Evolutionary conservation across 345 rosid genomes (phyloP), one percentile per base, ranked within the genome.

Genomic region (Viola odorata): DNA sequence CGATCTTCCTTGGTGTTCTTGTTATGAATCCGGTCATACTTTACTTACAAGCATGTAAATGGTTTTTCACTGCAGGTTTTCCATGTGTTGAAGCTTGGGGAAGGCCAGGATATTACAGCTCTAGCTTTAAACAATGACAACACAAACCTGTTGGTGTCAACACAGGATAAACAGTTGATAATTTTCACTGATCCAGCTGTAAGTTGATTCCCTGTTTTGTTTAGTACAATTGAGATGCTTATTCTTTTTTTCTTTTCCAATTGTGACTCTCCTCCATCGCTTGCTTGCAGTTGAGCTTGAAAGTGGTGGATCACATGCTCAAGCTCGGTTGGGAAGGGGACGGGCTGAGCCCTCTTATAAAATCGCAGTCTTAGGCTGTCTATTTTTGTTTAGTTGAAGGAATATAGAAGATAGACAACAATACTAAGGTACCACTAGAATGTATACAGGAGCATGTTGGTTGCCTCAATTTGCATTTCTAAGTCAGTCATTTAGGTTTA

Each of bases 321-420:
- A 94, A 88, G 82, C 97, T 88, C 68, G 96, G 99, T n/a, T 88
- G 96, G 97, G 98, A 89, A 79, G 96, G 96, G 23, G 88, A 87
- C 3, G 88, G 84, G 60, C 75, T 87, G 17, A 81, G 79, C 78
- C 85, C 89, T 62, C 81, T 79, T 49, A 82, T 84, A 60, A 79
- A 82, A 64, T 73, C 73, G 12, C 75, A 80, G 72, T 32, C 58
- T 13, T 65, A 68, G 72, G 55, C 52, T 47, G 40, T 14, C 39
- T 56, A 12, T 61, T 58, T 62, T 50, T 53, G 12, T 17, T 45
- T 61, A 66, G 66, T 65, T n/a, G 55, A 61, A 52, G 58, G 8
- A 50, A 11, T 36, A 50, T 50, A 3, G 59, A 57, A 59, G 58
- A 65, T 64, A 41, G 37, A 4, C 37, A 38, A 58, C 36, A 51